Evolutionary conservation across 106 monocot species (phyloP).

Genomic region (Dioscorea alata): DNA sequence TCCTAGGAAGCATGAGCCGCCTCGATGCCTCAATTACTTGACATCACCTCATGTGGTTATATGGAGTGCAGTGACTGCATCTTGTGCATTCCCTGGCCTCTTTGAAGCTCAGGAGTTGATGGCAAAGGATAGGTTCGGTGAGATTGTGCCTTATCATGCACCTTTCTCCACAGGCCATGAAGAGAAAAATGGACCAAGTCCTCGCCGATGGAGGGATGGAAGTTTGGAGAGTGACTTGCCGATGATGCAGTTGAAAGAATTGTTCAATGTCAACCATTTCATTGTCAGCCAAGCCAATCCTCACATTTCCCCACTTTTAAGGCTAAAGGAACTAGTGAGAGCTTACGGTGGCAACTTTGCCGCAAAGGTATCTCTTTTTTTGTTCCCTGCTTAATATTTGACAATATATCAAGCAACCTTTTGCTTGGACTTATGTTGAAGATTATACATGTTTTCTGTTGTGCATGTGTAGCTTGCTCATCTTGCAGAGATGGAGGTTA

Average conservation of each 20-base stretch:
- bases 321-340: slow-evolving; percentile 82
- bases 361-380: slow-evolving; percentile 57
- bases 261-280: slow-evolving; percentile 98
- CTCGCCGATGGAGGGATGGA: slow-evolving; percentile 89
- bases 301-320: slow-evolving; percentile 80
- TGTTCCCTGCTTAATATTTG: neutral
- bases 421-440: neutral
- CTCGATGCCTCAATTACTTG: slow-evolving; percentile 88
- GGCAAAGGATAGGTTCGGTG: slow-evolving; percentile 88
- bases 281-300: slow-evolving; percentile 99
- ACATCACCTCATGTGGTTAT: slow-evolving; percentile 95
- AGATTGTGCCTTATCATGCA: slow-evolving; percentile 81
- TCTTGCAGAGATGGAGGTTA: slow-evolving; percentile 91
- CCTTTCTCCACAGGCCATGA: slow-evolving; percentile 40
- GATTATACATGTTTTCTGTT: neutral
- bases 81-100: slow-evolving; percentile 93
- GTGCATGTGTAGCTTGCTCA: slow-evolving; percentile 63
- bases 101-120: slow-evolving; percentile 96
- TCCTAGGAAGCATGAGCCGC: slow-evolving; percentile 87
- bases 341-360: slow-evolving; percentile 88
- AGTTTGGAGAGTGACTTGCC: slow-evolving; percentile 97
- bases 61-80: slow-evolving; percentile 97
- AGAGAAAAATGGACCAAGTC: slow-evolving; percentile 16
- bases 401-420: neutral
- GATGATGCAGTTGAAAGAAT: slow-evolving; percentile 85